Percentiles rank a stretch among this genome's conserved stretches.
phyloP scores from a whole-genome alignment of 495 filamentous ascomycete genomes.

The Parathielavia hyrcaniae region DNA sequence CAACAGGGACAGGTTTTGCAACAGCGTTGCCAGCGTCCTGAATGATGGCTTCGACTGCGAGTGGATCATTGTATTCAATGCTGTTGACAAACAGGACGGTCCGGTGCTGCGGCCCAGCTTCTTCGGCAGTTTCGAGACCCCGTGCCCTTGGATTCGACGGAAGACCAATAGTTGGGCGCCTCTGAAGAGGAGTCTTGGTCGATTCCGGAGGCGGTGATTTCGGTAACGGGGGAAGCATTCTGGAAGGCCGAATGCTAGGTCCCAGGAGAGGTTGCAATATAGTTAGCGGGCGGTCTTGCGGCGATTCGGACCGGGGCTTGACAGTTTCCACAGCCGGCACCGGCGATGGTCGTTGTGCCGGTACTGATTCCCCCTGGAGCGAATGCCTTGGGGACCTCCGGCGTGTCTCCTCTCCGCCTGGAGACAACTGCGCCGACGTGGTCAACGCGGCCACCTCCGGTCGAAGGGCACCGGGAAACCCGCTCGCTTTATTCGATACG shows the following conservation, averaged over 20 bases:
- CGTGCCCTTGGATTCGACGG: slow-evolving; percentile 47
- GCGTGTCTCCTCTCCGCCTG: slow-evolving; percentile 38
- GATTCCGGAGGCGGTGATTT: slow-evolving; percentile 31
- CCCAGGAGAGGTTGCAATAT: slow-evolving; percentile 9
- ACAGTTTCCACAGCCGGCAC: neutral
- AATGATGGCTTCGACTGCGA: slow-evolving; percentile 42
- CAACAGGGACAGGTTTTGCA: slow-evolving; percentile 20
- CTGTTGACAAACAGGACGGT: slow-evolving; percentile 51
- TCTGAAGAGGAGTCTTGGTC: slow-evolving; percentile 39
- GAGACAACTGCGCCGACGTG: slow-evolving; percentile 42
- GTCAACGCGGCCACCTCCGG: slow-evolving; percentile 18
- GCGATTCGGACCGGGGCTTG: neutral
- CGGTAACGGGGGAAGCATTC: slow-evolving; percentile 30
- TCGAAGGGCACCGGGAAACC: slow-evolving; percentile 14
- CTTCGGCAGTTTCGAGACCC: slow-evolving; percentile 32
- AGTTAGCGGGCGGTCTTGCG: neutral
- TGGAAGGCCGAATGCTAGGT: slow-evolving; percentile 32
- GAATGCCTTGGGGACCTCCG: slow-evolving; percentile 38
- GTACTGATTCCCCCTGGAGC: slow-evolving; percentile 8
- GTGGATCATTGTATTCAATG: slow-evolving; percentile 46
- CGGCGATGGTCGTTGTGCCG: neutral
- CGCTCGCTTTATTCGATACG: slow-evolving; percentile 17
- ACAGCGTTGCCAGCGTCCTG: slow-evolving; percentile 31
- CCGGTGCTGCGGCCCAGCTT: slow-evolving; percentile 32
- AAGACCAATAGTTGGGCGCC: slow-evolving; percentile 44